Base-by-base conservation (phyloP, 805 yeast genomes). In the Cyberlindnera misumaiensis region DNA sequence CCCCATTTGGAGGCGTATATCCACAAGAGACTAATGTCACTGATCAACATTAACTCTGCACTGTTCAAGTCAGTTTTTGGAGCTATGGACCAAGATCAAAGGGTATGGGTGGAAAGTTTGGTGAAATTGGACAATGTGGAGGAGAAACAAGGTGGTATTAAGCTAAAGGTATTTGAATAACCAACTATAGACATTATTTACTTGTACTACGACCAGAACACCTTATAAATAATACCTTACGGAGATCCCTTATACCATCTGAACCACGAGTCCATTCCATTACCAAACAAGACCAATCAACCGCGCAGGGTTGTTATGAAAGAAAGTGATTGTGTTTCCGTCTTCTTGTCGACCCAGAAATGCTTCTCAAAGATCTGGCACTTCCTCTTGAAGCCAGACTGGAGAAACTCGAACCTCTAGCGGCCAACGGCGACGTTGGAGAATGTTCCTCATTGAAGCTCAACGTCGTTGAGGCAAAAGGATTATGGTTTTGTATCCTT, bases 41-140 rank as follows among this genome's bases (percentile, higher is more conserved):
- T 82, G 40, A 64, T 78, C 12, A 58, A 62, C 12, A 52, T 67
- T 35, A 62, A 67, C 41, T 64, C 78, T 1, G 59, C 52, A 2
- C 52, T 62, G 8, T 80, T 81, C 61, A 80, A 79, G 45, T 30
- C 34, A 0, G 72, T 69, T 3, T 64, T 79, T 11, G 63, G 55
- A 20, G 55, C 51, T 1, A 54, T 79, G 13, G 61, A 60, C 25
- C 56, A 47, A 0, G 59, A 58, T 0, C 79, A 77, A 47, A 56
- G 67, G 52, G 34, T 35, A 16, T 36, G 61, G 26, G 53, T 78
- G 31, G 70, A 75, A 54, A 53, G 50, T 26, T 47, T 77, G 56
- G 70, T 72, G 36, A 64, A 71, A 45, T 37, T 52, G 17, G 52
- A 63, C 42, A 36, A 38, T 29, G 33, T 30, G 28, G 44, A 48